Evolutionary conservation across 768 basidiomycete species (phyloP).

Genomic region (Mycena polygramma): DNA sequence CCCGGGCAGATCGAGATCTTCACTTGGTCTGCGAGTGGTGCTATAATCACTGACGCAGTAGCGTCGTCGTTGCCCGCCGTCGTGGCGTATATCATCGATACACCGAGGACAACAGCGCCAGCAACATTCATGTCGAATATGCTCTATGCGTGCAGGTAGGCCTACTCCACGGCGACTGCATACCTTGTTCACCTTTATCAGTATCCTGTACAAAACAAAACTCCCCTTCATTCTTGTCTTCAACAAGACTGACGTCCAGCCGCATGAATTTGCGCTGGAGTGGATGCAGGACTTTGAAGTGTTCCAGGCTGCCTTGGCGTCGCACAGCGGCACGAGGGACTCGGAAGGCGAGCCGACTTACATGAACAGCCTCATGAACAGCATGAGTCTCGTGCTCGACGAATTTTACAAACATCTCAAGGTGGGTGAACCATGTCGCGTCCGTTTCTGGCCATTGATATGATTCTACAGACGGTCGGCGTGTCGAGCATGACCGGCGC

Average conservation of each 20-base stretch:
- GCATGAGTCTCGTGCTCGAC: slow-evolving; percentile 97
- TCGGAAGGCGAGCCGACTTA: slow-evolving; percentile 94
- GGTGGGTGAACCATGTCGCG: slow-evolving; percentile 56
- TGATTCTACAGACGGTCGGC: slow-evolving; percentile 80
- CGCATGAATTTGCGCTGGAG: slow-evolving; percentile 91
- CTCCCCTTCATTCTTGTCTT: slow-evolving; percentile 98
- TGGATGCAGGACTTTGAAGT: slow-evolving; percentile 99
- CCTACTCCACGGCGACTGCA: slow-evolving; percentile 10
- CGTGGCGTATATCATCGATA: slow-evolving; percentile 97
- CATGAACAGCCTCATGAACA: slow-evolving; percentile 99
- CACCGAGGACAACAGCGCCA: slow-evolving; percentile 92
- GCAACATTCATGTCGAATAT: slow-evolving; percentile 99
- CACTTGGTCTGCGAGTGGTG: slow-evolving; percentile 99
- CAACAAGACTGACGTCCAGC: slow-evolving; percentile 96
- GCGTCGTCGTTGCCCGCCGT: slow-evolving; percentile 95
- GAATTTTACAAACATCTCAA: slow-evolving; percentile 98
- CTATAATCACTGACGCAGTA: slow-evolving; percentile 97
- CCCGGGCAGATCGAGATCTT: slow-evolving; percentile 99
- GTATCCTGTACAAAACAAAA: slow-evolving; percentile 98
- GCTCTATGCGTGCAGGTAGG: slow-evolving; percentile 97
- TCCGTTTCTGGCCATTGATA: neutral
- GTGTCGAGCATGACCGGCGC: slow-evolving; percentile 97
- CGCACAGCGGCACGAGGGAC: slow-evolving; percentile 75
- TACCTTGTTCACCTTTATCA: slow-evolving; percentile 42
- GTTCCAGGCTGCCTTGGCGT: slow-evolving; percentile 89